Evolutionary conservation across 208 protist genomes (phyloP), one percentile per base, ranked within the genome.

Genomic region (Leishmania lainsoni): DNA sequence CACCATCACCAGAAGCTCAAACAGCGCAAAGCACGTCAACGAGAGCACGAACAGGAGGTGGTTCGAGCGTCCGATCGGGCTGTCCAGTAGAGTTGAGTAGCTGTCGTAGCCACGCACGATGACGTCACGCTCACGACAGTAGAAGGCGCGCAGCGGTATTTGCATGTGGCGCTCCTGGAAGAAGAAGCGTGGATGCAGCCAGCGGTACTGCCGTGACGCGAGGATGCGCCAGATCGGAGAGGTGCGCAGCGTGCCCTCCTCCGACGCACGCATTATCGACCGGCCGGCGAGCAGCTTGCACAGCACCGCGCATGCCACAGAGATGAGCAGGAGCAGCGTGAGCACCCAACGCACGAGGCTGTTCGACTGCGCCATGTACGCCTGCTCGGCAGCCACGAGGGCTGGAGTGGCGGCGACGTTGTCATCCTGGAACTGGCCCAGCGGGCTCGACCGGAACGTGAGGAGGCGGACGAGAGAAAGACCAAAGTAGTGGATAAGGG

Each of bases 91-190:
- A 71, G 79, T 86, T 32, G 91, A 93, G 86, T 94, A 94, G 76
- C 91, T 81, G 82, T 97, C 93, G 83, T 93, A 97, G 66, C 90
- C 78, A 10, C 82, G 81, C 80, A 97, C 82, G 32, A 94, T 48
- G 17, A 89, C 85, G 76, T 97, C 93, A 16, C 83, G 79, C 82
- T 97, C 90, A 59, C 78, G 86, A 83, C 92, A 97, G 81, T 97
- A 94, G 79, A 97, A 97, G 16, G 88, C 83, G 59, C 93, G 91
- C 78, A 94, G 78, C 20, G 93, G 93, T 26, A 95, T 61, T 66
- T 92, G 80, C 56, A 85, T 78, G 79, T 97, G 92, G 0, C 86
- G 86, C 76, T 94, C 88, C 72, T 81, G 65, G 39, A 87, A 86
- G 70, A 90, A 83, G 56, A 91, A 84, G 61, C 93, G 91, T 2